phyloP scores from a whole-genome alignment of 2,329 filamentous ascomycete species.

The Paraconiothyrium sp. region DNA sequence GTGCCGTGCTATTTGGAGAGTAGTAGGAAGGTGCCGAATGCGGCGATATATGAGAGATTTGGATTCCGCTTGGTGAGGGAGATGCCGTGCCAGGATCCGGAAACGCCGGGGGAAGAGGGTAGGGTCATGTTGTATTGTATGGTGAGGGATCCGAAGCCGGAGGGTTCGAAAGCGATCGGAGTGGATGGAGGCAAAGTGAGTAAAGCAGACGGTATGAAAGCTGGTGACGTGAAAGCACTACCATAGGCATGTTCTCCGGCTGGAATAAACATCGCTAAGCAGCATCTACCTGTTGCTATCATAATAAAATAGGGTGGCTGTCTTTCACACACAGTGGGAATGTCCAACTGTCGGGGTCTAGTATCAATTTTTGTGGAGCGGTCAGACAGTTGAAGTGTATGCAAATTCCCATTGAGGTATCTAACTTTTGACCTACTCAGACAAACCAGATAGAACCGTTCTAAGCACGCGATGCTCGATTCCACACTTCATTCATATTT shows the following conservation, averaged over 20 bases:
- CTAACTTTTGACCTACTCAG: conserved; percentile 11
- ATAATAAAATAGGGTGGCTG: no score
- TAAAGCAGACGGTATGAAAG: background rate
- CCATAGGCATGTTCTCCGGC: no score
- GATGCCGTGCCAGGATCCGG: conserved; percentile 73
- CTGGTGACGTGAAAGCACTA: background rate
- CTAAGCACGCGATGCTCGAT: conserved; percentile 8
- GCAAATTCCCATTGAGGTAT: conserved; percentile 8
- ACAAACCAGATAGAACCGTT: conserved; percentile 5
- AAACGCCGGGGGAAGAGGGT: conserved; percentile 55
- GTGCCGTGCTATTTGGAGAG: conserved; percentile 76
- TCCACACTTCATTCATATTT: conserved; percentile 11
- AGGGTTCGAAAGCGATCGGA: background rate
- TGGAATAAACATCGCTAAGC: no score
- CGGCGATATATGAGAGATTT: conserved; percentile 74
- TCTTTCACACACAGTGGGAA: no score
- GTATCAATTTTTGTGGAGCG: background rate
- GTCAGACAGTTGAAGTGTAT: conserved; percentile 1
- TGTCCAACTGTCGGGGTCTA: no score
- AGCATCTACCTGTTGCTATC: no score
- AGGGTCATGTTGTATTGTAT: conserved; percentile 58
- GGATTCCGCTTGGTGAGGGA: conserved; percentile 72
- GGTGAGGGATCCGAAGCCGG: conserved; percentile 50
- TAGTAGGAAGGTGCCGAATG: conserved; percentile 72
- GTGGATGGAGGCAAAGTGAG: no score